These are phyloP conservation scores for Coniella vitis DNA, from an alignment of 2,329 filamentous ascomycete species.

Conservation along the genomic window DNA sequence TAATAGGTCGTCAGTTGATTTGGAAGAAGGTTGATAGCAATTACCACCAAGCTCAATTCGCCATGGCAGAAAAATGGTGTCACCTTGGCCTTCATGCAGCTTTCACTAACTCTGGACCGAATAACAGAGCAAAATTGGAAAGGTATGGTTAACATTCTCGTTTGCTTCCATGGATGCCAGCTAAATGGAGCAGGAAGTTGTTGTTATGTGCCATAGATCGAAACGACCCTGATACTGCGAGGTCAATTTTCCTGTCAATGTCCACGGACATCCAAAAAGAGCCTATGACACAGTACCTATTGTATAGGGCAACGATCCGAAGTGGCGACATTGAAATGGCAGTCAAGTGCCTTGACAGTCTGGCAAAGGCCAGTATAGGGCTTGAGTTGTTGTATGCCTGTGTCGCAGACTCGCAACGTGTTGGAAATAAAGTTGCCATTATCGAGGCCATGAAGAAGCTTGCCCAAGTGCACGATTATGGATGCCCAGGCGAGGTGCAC, in stretches of 20 bases:
- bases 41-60: slow-evolving; percentile 45
- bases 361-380: slow-evolving; percentile 50
- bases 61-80: slow-evolving; percentile 63
- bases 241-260: slow-evolving; percentile 52
- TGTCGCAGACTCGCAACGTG: slow-evolving; percentile 65
- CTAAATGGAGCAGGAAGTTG: slow-evolving; percentile 52
- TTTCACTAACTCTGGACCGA: slow-evolving; percentile 58
- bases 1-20: slow-evolving; percentile 54
- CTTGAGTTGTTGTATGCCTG: slow-evolving; percentile 69
- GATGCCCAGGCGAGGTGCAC: slow-evolving; percentile 42
- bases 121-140: slow-evolving; percentile 62
- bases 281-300: slow-evolving; percentile 62
- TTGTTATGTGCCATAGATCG: slow-evolving; percentile 61
- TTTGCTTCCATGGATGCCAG: not conserved
- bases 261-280: slow-evolving; percentile 50
- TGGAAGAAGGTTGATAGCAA: slow-evolving; percentile 71
- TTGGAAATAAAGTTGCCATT: slow-evolving; percentile 54
- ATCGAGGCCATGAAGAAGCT: slow-evolving; percentile 53
- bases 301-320: slow-evolving; percentile 66
- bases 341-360: slow-evolving; percentile 53
- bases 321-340: slow-evolving; percentile 51
- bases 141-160: slow-evolving; percentile 42
- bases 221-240: slow-evolving; percentile 47
- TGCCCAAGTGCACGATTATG: slow-evolving; percentile 47
- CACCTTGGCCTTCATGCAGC: slow-evolving; percentile 57